Base-by-base conservation (phyloP, 345 rosid species). In the Camelina sativa region DNA sequence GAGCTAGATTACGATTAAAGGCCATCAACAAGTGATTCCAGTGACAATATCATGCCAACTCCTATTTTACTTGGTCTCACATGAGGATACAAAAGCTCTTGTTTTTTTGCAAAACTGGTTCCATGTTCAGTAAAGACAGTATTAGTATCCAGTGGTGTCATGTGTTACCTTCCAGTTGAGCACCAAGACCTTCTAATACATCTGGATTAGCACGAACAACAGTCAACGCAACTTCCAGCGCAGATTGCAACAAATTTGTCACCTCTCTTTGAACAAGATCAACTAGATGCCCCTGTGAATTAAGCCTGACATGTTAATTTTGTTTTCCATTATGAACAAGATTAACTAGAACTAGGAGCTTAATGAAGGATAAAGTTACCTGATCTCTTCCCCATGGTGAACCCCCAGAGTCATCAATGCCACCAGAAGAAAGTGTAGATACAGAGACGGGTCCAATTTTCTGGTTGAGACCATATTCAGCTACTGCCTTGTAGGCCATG, bases 391-490 rank as follows among this genome's bases (percentile, higher is more conserved):
- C 98, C 89, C 91, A 96, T 30, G 88, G 87, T 65, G 67, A 62
- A 64, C 93, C 87, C 11, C 85, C 92, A 8, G 91, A 87, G 28
- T 92, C 96, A 66, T 90, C 90, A 35, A 89, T 86, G 80, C 98
- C 96, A 65, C 99, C 97, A 65, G 88, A 90, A 80, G 96, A 86
- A 65, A 96, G 93, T 3, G 95, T 89, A 53, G 92, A 85, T 50
- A 96, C 52, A 76, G 99, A 92, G 34, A 96, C 81, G 1, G 99
- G 97, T 20, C 98, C 99, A 17, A 96, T 82, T 47, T 84, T 85
- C 80, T 78, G 83, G 82, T 82, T 96, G 71, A 96, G 99, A 72
- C 98, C 98, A 82, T 96, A 96, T 86, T 96, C 99, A 67, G 98
- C 98, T 63, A 92, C 84, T 70, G 96, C 98, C 80, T 95, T 95